Conservation (phyloP, 768 basidiomycete genomes). For the Pleurotus tuoliensis region DNA sequence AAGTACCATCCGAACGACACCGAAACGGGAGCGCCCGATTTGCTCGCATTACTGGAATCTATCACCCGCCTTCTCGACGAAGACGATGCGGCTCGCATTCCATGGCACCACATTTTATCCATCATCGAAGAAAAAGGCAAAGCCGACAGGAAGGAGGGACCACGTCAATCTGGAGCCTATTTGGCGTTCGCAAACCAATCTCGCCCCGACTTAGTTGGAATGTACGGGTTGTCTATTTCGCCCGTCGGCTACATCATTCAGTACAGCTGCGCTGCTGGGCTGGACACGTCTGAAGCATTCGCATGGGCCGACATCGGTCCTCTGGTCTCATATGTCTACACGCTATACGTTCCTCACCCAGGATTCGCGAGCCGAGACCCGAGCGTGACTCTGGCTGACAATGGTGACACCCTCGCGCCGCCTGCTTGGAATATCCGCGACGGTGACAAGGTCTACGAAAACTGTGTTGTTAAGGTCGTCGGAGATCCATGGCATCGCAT, state of each 20-base stretch:
- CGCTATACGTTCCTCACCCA: conserved; percentile 5
- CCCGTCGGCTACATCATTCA: not conserved
- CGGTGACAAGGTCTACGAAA: too few species aligned
- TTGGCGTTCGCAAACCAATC: conserved; percentile 8
- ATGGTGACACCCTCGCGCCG: too few species aligned
- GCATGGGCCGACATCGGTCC: not conserved
- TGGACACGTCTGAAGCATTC: not conserved
- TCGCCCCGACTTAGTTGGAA: conserved; percentile 6
- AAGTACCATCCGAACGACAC: too few species aligned
- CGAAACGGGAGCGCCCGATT: too few species aligned
- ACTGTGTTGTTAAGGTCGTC: not conserved
- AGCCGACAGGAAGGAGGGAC: not conserved
- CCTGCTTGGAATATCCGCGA: too few species aligned
- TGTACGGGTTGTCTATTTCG: conserved; percentile 1
- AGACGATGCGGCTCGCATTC: too few species aligned
- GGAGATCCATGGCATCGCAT: conserved; percentile 5
- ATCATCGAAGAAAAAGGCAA: too few species aligned
- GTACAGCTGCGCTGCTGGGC: not conserved
- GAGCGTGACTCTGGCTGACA: too few species aligned
- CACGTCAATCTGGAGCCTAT: conserved; percentile 6
- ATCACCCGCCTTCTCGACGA: too few species aligned
- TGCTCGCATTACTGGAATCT: too few species aligned
- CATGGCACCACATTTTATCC: too few species aligned
- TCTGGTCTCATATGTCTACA: conserved; percentile 5
- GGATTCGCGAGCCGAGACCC: not conserved